Evolutionary conservation across 2,329 filamentous ascomycete species (phyloP), one percentile per base, ranked within the genome.

Genomic region (Magnaporthiopsis rhizophila): DNA sequence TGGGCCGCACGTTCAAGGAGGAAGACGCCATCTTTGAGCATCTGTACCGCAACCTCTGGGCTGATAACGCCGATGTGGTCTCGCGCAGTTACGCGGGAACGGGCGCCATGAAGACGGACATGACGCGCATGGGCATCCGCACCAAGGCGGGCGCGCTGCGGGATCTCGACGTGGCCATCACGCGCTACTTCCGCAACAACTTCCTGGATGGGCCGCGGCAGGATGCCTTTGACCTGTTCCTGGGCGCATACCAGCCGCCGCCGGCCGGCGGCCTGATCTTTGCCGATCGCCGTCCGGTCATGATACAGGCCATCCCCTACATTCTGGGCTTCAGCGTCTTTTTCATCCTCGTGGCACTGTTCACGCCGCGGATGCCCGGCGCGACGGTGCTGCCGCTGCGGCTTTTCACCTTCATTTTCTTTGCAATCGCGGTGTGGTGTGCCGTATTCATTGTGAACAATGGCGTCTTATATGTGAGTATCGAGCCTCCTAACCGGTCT

Each of bases 21-120:
- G 90, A 92, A 70, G 92, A 97, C 72, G 79, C 83, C 15, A 85
- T 83, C 0, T 99, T 99, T 74, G 93, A 97, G 76, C 82, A 89
- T 70, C 80, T 98, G 65, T 99, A 98, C 85, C 91, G 95, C 69
- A 98, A 98, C 76, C 83, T 98, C 21, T 99, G 95, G 95, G 95
- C 95, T 36, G 95, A 99, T 77, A 99, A 99, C 72, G 95, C 96
- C 64, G 95, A 99, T 74, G 89, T 96, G 30, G 93, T 99, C 45
- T 96, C 93, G 24, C 89, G 86, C 69, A 89, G 92, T 0, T 99
- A 99, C 76, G 95, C 95, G 1, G 95, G 95, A 64, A 99, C 96
- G 0, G 96, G 95, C 3, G 95, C 95, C 62, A 86, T 99, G 79
- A 99, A 99, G 83, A 99, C 95, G 0, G 96, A 99, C 74, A 92